Evolutionary conservation across 2,329 filamentous ascomycete species (phyloP).

Genomic region (Fusarium stilboides): DNA sequence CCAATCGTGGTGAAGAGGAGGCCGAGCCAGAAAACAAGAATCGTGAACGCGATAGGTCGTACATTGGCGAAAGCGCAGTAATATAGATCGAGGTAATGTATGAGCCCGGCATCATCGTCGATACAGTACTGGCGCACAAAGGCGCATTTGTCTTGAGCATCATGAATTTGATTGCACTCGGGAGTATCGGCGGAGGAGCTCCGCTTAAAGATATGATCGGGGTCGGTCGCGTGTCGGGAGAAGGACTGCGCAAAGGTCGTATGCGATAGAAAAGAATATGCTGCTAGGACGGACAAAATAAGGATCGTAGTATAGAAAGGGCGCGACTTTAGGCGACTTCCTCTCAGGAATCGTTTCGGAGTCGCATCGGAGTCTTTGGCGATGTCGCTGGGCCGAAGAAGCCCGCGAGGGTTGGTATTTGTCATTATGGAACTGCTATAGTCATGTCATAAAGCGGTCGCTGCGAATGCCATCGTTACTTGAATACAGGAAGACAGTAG

Average conservation of each 20-base stretch:
- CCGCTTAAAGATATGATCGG: slow-evolving; percentile 47
- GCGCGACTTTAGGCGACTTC: slow-evolving; percentile 60
- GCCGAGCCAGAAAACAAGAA: slow-evolving; percentile 86
- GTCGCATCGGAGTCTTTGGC: slow-evolving; percentile 20
- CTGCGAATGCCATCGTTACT: slow-evolving; percentile 30
- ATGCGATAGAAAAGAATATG: slow-evolving; percentile 60
- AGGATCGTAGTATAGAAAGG: slow-evolving; percentile 66
- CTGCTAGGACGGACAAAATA: slow-evolving; percentile 62
- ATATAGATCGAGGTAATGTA: slow-evolving; percentile 91
- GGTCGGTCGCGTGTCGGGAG: slow-evolving; percentile 17
- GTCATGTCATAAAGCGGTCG: slow-evolving; percentile 47
- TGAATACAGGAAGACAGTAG: neutral
- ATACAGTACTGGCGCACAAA: slow-evolving; percentile 87
- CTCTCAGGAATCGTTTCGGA: slow-evolving; percentile 45
- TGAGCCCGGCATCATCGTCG: slow-evolving; percentile 90
- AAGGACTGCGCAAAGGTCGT: slow-evolving; percentile 34
- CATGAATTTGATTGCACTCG: slow-evolving; percentile 85
- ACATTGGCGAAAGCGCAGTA: slow-evolving; percentile 82
- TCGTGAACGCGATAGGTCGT: slow-evolving; percentile 82
- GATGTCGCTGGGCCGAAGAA: slow-evolving; percentile 17
- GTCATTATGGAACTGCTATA: slow-evolving; percentile 37
- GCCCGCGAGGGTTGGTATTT: slow-evolving; percentile 25
- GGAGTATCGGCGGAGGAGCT: slow-evolving; percentile 49
- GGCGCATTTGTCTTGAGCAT: slow-evolving; percentile 84
- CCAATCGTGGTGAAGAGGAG: slow-evolving; percentile 97